Percentiles rank a stretch among this genome's conserved stretches.
phyloP scores from a whole-genome alignment of 495 filamentous ascomycete species.

The Lasiosphaeria miniovina region DNA sequence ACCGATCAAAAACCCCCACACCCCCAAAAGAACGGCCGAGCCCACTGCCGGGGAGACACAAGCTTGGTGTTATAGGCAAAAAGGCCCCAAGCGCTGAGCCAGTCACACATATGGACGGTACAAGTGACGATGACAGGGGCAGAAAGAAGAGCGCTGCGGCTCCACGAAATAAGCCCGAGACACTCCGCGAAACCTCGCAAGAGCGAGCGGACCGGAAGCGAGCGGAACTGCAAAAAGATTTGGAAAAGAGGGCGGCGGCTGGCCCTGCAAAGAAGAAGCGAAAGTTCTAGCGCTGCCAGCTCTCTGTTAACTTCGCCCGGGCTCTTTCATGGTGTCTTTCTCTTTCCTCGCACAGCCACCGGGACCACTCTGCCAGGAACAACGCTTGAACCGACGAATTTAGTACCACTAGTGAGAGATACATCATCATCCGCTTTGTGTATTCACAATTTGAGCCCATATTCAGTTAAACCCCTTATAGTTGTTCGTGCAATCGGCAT shows the following conservation, averaged over 20 bases:
- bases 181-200: conserved; percentile 40
- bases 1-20: conserved; percentile 20
- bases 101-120: conserved; percentile 5
- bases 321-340: neutral
- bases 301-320: neutral
- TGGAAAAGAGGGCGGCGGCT: conserved; percentile 63
- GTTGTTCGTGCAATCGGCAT: conserved; percentile 41
- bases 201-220: conserved; percentile 63
- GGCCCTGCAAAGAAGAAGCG: conserved; percentile 66
- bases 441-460: neutral
- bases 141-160: conserved; percentile 17
- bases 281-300: conserved; percentile 45
- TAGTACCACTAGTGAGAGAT: neutral
- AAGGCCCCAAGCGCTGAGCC: conserved; percentile 19
- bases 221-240: conserved; percentile 59
- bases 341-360: neutral
- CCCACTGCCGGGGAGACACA: conserved; percentile 23
- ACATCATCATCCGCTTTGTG: neutral
- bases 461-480: conserved; percentile 31
- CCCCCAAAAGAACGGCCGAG: conserved; percentile 4
- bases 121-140: conserved; percentile 17
- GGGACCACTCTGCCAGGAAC: neutral
- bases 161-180: conserved; percentile 8
- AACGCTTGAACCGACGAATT: neutral
- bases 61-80: conserved; percentile 38